A percentile compares a stretch with the other conserved stretches of the same genome.
Evolutionary conservation across 768 basidiomycete species (phyloP).

Genomic region (Auricularia sp.): DNA sequence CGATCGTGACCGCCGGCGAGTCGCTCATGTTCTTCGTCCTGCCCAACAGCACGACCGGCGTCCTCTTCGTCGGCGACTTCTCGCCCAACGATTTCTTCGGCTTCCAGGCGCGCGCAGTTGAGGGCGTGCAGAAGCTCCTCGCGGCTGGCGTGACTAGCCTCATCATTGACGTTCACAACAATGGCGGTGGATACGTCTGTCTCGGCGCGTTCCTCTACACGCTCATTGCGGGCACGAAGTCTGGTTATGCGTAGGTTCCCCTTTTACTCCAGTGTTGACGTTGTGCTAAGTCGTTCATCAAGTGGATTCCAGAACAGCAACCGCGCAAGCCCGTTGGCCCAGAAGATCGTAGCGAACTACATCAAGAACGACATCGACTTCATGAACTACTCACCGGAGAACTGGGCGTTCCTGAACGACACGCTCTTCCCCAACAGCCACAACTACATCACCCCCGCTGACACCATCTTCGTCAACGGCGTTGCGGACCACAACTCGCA

Average conservation of each 20-base stretch:
- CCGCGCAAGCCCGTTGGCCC: constrained; percentile 47
- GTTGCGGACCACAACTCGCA: constrained; percentile 36
- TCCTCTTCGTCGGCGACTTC: constrained; percentile 44
- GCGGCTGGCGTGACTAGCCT: constrained; percentile 38
- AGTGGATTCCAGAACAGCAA: constrained; percentile 49
- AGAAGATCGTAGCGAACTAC: constrained; percentile 45
- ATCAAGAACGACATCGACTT: constrained; percentile 34
- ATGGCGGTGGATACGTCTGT: constrained; percentile 56
- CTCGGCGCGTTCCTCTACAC: constrained; percentile 52
- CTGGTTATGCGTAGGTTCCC: constrained; percentile 40
- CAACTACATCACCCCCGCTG: constrained; percentile 38
- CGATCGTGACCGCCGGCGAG: constrained; percentile 38
- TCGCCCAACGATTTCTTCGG: constrained; percentile 33
- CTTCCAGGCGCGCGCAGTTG: constrained; percentile 43
- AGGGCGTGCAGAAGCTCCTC: constrained; percentile 38
- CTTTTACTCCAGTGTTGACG: background rate
- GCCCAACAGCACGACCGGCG: constrained; percentile 47
- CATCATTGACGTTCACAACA: constrained; percentile 51
- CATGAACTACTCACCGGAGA: constrained; percentile 40
- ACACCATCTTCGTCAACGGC: constrained; percentile 35
- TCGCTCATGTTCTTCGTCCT: constrained; percentile 43
- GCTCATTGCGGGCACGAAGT: constrained; percentile 38
- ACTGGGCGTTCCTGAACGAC: constrained; percentile 42
- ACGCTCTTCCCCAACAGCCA: constrained; percentile 29
- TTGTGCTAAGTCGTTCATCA: background rate